Percentiles rank a stretch among this genome's conserved stretches.
These are phyloP conservation scores for Edaphochlamys debaryana DNA, from an alignment of 139 green algal genomes.

Conservation along the genomic window DNA sequence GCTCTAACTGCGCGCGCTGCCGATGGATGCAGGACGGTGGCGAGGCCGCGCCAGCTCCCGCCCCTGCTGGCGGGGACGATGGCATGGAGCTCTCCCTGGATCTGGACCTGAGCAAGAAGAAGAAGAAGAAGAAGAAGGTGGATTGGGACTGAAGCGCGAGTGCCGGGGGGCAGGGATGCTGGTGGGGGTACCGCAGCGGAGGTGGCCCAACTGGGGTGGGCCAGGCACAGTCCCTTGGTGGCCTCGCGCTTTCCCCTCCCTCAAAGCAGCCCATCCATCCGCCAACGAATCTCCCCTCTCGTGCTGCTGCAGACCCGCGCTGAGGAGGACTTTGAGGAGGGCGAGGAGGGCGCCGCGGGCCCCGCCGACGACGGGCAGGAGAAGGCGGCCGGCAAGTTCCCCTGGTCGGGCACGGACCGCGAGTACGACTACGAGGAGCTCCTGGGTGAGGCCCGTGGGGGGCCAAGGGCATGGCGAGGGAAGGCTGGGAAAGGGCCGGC, in stretches of 20 bases:
- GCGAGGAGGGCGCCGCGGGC: constrained; percentile 38
- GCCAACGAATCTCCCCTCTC: no score
- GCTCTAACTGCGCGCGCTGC: no score
- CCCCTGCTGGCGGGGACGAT: background rate
- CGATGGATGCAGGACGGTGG: background rate
- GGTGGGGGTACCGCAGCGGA: no score
- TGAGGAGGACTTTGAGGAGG: constrained; percentile 65
- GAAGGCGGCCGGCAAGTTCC: constrained; percentile 52
- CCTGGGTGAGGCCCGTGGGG: constrained; percentile 71
- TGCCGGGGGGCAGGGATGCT: background rate
- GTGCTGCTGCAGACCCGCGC: constrained; percentile 56
- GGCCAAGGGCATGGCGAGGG: no score
- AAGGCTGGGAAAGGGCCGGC: no score
- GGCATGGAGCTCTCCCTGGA: constrained; percentile 47
- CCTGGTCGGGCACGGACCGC: constrained; percentile 93
- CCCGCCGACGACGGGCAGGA: constrained; percentile 29
- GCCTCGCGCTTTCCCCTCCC: no score
- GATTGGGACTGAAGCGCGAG: constrained; percentile 47
- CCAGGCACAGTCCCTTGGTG: no score
- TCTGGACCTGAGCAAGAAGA: constrained; percentile 69
- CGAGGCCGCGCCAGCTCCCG: background rate
- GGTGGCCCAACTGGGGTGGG: background rate
- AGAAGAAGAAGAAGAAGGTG: constrained; percentile 87
- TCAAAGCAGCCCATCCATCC: no score
- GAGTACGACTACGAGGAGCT: constrained; percentile 99